A percentile compares a stretch with the other conserved stretches of the same genome.
Conservation (phyloP, 257 asterid genomes). For the Anisodus acutangulus region DNA sequence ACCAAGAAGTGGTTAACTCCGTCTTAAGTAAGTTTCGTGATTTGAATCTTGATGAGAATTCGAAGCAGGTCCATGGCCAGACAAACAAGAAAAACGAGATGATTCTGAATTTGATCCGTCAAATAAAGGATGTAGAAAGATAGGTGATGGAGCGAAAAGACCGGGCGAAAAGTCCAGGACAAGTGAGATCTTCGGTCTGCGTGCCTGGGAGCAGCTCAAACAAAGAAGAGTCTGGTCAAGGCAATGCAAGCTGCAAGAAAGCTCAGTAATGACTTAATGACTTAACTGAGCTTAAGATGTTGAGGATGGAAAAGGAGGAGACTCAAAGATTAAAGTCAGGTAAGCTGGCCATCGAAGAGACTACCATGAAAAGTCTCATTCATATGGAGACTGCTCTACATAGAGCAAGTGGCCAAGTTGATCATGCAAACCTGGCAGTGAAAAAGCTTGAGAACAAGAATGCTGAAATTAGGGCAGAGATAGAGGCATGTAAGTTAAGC, state of each 20-base stretch:
- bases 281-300: conserved; percentile 73
- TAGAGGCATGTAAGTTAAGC: too few species aligned
- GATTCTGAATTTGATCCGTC: conserved; percentile 67
- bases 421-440: too few species aligned
- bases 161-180: too few species aligned
- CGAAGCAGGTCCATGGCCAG: conserved; percentile 53
- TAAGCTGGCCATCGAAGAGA: conserved; percentile 70
- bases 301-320: conserved; percentile 89
- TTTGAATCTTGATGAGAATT: conserved; percentile 71
- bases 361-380: conserved; percentile 62
- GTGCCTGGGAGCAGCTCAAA: too few species aligned
- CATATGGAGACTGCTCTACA: too few species aligned
- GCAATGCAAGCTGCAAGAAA: conserved; percentile 95
- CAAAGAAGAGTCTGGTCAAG: too few species aligned
- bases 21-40: conserved; percentile 79
- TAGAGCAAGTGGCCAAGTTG: too few species aligned
- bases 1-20: conserved; percentile 75
- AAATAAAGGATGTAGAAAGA: conserved; percentile 78
- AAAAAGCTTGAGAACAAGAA: too few species aligned
- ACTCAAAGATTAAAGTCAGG: conserved; percentile 68
- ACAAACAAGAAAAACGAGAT: conserved; percentile 73
- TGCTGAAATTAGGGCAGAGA: too few species aligned
- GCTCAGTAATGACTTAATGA: conserved; percentile 62
- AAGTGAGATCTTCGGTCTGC: too few species aligned
- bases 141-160: conserved; percentile 82